Conservation (phyloP, 1,284 basidiomycete species). For the Pseudozyma sp. region DNA sequence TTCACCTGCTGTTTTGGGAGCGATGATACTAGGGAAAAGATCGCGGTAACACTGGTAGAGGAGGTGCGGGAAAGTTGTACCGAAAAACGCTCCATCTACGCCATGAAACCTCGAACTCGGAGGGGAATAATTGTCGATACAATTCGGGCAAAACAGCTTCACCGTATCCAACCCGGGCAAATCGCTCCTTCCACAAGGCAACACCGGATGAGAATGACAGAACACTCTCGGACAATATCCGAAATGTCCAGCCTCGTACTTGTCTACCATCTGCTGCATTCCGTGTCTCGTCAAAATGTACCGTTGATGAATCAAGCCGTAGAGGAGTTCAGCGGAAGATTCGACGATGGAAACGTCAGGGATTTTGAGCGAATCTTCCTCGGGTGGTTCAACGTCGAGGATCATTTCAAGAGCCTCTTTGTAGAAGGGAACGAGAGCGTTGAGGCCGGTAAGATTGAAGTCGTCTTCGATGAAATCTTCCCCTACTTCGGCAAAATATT, state of each 20-base stretch:
- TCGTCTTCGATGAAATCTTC: constrained; percentile 99
- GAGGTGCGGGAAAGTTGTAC: constrained; percentile 95
- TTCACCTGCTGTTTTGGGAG: constrained; percentile 30
- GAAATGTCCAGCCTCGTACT: constrained; percentile 92
- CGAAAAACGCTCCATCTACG: constrained; percentile 99
- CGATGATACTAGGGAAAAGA: constrained; percentile 62
- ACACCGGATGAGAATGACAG: constrained; percentile 87
- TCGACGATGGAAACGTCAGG: constrained; percentile 96
- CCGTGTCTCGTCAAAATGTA: constrained; percentile 95
- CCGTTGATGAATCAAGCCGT: constrained; percentile 96
- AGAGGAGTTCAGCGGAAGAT: constrained; percentile 94
- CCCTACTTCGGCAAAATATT: constrained; percentile 87
- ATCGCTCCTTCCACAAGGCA: constrained; percentile 95
- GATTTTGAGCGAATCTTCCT: constrained; percentile 87
- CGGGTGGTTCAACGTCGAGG: constrained; percentile 91
- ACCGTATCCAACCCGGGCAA: constrained; percentile 98
- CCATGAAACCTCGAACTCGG: constrained; percentile 95
- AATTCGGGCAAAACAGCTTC: constrained; percentile 98
- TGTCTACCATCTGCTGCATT: constrained; percentile 96
- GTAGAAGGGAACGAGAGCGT: constrained; percentile 96
- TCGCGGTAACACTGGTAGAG: constrained; percentile 95
- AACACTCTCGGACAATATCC: constrained; percentile 96
- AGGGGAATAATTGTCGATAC: constrained; percentile 95
- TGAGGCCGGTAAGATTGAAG: constrained; percentile 97
- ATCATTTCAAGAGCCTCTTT: constrained; percentile 99